Evolutionary conservation across 441 rosid genomes (phyloP).

Genomic region (Pelargonium fulgidum): DNA sequence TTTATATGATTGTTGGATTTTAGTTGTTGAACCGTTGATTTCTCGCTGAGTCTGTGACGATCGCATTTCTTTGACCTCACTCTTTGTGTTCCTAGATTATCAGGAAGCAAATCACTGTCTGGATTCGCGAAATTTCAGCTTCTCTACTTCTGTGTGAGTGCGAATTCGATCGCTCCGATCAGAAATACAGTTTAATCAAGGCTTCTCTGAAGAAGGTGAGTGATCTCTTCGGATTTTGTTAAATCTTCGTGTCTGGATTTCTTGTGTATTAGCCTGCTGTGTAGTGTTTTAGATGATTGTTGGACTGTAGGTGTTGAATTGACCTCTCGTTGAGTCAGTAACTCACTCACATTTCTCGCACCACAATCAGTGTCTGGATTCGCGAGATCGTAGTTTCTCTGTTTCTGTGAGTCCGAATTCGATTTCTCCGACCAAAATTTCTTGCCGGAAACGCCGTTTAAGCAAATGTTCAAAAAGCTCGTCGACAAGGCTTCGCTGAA

Average conservation of each 20-base stretch:
- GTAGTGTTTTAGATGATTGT: neutral
- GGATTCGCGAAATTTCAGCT: neutral
- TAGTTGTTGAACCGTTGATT: too few relatives aligned
- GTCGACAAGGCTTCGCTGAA: conserved; percentile 16
- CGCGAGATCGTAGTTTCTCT: too few relatives aligned
- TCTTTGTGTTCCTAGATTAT: conserved; percentile 17
- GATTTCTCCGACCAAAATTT: too few relatives aligned
- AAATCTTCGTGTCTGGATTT: neutral
- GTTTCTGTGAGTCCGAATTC: too few relatives aligned
- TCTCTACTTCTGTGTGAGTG: neutral
- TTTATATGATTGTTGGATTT: neutral
- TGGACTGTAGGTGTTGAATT: neutral
- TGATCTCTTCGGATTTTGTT: neutral
- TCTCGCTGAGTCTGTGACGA: too few relatives aligned
- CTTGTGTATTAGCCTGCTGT: neutral
- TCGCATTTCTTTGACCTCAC: too few relatives aligned
- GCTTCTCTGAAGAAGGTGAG: conserved; percentile 7
- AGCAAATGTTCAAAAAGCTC: conserved; percentile 14
- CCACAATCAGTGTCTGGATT: too few relatives aligned
- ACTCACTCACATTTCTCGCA: too few relatives aligned
- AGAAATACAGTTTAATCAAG: neutral
- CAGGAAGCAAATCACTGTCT: neutral
- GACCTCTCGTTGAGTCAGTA: too few relatives aligned
- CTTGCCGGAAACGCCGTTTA: too few relatives aligned
- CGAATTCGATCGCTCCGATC: neutral